Evolutionary conservation across 768 basidiomycete genomes (phyloP), one percentile per base, ranked within the genome.

Genomic region (Agrocybe praecox): DNA sequence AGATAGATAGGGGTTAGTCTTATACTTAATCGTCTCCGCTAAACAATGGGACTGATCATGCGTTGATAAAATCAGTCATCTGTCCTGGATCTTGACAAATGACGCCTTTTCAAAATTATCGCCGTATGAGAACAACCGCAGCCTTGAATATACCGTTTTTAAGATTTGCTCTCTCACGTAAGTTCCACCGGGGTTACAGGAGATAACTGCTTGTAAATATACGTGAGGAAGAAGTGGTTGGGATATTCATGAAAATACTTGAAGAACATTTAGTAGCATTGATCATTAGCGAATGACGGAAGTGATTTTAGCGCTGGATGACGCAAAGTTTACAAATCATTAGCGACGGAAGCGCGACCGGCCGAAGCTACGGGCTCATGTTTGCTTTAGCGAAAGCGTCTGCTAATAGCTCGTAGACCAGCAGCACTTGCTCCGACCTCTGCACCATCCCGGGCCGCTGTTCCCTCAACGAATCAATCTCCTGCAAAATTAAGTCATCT

Each of bases 371-470:
- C 14, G 12, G n/a, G 12, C 4, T 40, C 36, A 40, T 34, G 36
- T 15, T 40, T 40, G 24, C 33, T 52, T 42, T 21, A 42, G 24
- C 46, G 53, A 66, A 67, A 2, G 61, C 70, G 42, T 69, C 57
- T 34, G 63, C 63, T 43, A 91, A 71, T 24, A 86, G 73, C 57
- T 86, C 78, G 67, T 93, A 93, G 44, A 93, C 74, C 53, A 92
- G 70, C 2, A 76, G 32, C 5, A 83, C 69, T 69, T 94, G 92
- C 58, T 88, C 87, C 6, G 76, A 71, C 55, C 81, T 78, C 73
- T 94, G 85, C 32, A 94, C 90, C 92, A 94, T 94, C 23, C 86
- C 80, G 2, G 87, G 86, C 32, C 92, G 73, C 69, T 94, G 92
- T 73, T 94, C 92, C 59, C 92, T 74, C 62, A 94, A 70, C 23